Evolutionary conservation across 495 filamentous ascomycete genomes (phyloP), one percentile per base, ranked within the genome.

Genomic region (Neurospora sp.): DNA sequence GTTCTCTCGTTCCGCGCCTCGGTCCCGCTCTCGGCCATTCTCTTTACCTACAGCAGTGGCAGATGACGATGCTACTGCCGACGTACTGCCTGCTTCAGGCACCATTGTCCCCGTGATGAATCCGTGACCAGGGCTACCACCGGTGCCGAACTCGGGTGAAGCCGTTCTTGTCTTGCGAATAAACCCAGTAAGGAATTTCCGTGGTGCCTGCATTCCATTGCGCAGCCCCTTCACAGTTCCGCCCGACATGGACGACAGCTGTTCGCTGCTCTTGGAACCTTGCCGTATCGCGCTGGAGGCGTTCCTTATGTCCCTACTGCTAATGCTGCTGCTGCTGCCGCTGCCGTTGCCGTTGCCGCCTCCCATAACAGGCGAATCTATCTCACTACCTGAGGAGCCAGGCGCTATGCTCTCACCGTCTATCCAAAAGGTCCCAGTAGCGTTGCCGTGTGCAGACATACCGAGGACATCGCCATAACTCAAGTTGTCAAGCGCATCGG

Each of bases 401-500:
- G 81, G 84, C 42, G 82, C 80, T 8, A 77, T 82, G 15, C 39
- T 72, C n/a, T 85, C 84, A 40, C 74, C 76, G 4, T 84, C 82
- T 19, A 73, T 62, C 79, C 82, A 81, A 38, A 78, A 71, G 11
- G 82, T 77, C 36, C 54, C 54, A 66, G 78, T 73, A 40, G 77
- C 79, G 45, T 79, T 79, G 21, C 78, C 77, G 70, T 81, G 80
- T 40, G 76, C 70, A 36, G 81, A 77, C 34, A 78, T 70, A 72
- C 75, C 79, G 70, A 81, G 73, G 74, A 79, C 77, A 75, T 85
- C 82, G 71, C 80, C 77, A 45, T 85, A 86, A 75, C 80, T 88
- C 81, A 91, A 83, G 62, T 89, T 90, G 75, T 94, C 92, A 39
- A 94, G 87, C 10, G 92, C 82, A 77, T 94, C 92, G 72, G 93